phyloP scores from a whole-genome alignment of 768 basidiomycete species.

The Phanerochaete sordida region DNA sequence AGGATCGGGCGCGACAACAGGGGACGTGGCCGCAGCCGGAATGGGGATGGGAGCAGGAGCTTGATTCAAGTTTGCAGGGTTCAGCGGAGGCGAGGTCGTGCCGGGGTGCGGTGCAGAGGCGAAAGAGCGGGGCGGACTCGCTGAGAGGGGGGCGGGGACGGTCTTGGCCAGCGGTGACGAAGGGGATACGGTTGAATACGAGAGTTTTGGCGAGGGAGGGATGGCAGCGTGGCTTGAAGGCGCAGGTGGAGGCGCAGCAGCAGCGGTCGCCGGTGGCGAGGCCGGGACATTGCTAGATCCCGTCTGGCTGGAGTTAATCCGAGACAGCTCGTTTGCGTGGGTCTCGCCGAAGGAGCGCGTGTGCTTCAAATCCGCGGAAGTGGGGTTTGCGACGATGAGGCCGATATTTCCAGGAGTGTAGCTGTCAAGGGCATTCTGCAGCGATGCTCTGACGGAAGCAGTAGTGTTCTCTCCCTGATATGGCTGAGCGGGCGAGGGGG shows the following conservation, averaged over 20 bases:
- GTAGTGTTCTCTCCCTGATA: constrained; percentile 64
- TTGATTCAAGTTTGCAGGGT: constrained; percentile 28
- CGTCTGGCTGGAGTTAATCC: constrained; percentile 38
- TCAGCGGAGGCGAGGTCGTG: constrained; percentile 22
- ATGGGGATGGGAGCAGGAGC: constrained; percentile 26
- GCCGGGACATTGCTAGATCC: constrained; percentile 33
- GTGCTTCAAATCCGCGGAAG: constrained; percentile 59
- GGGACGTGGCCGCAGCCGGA: constrained; percentile 11
- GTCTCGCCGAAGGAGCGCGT: constrained; percentile 83
- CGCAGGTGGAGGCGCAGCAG: constrained; percentile 10
- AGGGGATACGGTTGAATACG: constrained; percentile 11
- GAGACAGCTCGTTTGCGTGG: constrained; percentile 69
- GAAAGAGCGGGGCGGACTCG: background rate
- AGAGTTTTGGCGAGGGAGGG: background rate
- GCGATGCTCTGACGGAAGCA: constrained; percentile 64
- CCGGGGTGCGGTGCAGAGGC: constrained; percentile 17
- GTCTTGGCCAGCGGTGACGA: constrained; percentile 3
- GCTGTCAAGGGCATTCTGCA: constrained; percentile 77
- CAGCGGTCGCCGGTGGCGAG: constrained; percentile 35
- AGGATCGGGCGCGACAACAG: constrained; percentile 29
- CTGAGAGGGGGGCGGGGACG: background rate
- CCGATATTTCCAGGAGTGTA: constrained; percentile 67
- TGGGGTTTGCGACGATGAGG: constrained; percentile 40
- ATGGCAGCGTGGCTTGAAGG: constrained; percentile 3
- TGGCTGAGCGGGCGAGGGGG: constrained; percentile 51